Conservation (phyloP, 208 protist species). For the Angomonas deanei region DNA sequence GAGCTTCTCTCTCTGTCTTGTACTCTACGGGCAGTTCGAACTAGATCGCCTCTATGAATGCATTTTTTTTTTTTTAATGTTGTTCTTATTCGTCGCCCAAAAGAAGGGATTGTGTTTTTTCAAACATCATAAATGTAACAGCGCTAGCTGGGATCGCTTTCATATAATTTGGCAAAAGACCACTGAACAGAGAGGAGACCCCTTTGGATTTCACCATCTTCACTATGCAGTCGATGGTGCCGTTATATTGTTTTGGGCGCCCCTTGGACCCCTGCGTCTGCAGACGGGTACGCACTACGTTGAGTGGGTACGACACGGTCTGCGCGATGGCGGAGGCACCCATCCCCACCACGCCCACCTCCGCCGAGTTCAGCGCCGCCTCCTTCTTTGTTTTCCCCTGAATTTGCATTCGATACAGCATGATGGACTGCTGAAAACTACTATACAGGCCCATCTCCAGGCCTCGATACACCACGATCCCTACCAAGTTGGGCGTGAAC, state of each 20-base stretch:
- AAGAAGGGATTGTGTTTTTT: slow-evolving; percentile 57
- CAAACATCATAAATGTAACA: slow-evolving; percentile 86
- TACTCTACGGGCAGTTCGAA: too few species aligned
- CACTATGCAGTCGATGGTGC: slow-evolving; percentile 85
- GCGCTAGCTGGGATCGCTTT: slow-evolving; percentile 85
- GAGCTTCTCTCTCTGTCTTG: too few species aligned
- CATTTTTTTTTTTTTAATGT: neutral
- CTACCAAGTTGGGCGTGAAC: slow-evolving; percentile 81
- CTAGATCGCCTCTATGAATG: neutral
- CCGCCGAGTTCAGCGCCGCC: slow-evolving; percentile 47
- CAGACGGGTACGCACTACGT: slow-evolving; percentile 84
- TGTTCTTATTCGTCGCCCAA: slow-evolving; percentile 52
- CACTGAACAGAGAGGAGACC: slow-evolving; percentile 74
- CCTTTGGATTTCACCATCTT: slow-evolving; percentile 78
- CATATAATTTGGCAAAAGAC: slow-evolving; percentile 85
- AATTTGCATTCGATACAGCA: slow-evolving; percentile 75
- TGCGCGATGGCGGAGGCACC: slow-evolving; percentile 77
- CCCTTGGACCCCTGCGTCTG: slow-evolving; percentile 88
- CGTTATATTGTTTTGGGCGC: slow-evolving; percentile 61
- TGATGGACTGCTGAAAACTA: slow-evolving; percentile 78
- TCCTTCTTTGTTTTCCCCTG: slow-evolving; percentile 60
- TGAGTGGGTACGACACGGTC: slow-evolving; percentile 87
- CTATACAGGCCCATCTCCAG: slow-evolving; percentile 88
- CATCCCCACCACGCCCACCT: slow-evolving; percentile 75
- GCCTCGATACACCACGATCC: slow-evolving; percentile 82